Conservation (phyloP, 75 land plant genomes). For the Isoetes taiwanensis region DNA sequence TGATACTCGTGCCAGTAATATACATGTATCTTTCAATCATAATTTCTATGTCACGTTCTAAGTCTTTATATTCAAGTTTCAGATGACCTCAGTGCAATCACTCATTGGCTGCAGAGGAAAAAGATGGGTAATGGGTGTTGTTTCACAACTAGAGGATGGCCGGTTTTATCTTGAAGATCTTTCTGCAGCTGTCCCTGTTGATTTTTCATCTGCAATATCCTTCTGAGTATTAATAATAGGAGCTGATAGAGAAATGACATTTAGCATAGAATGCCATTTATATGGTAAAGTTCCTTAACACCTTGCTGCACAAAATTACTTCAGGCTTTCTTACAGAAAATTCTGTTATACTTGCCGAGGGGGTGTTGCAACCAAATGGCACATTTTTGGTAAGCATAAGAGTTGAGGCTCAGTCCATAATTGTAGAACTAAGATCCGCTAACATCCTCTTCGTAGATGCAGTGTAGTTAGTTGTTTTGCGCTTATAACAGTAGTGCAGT, state of each 20-base stretch:
- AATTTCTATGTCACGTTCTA: neutral
- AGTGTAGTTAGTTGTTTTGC: too few relatives aligned
- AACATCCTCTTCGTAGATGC: too few relatives aligned
- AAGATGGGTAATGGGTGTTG: slow-evolving; percentile 94
- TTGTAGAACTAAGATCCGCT: too few relatives aligned
- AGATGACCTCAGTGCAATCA: slow-evolving; percentile 82
- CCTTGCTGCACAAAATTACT: slow-evolving; percentile 68
- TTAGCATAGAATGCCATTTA: too few relatives aligned
- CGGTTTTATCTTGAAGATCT: slow-evolving; percentile 89
- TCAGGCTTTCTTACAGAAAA: slow-evolving; percentile 89
- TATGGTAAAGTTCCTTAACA: slow-evolving; percentile 27
- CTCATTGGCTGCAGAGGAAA: slow-evolving; percentile 65
- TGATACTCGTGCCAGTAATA: neutral
- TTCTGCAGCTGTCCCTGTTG: slow-evolving; percentile 67
- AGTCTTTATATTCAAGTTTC: neutral
- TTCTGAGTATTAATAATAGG: slow-evolving; percentile 17
- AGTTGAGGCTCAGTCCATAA: too few relatives aligned
- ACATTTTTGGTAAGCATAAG: slow-evolving; percentile 49
- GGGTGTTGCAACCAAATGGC: slow-evolving; percentile 68
- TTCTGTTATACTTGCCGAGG: slow-evolving; percentile 88
- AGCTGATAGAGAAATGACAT: too few relatives aligned
- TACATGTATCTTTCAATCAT: neutral
- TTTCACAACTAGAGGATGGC: slow-evolving; percentile 91
- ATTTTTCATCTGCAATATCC: slow-evolving; percentile 90
- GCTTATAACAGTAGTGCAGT: too few relatives aligned